Conservation (phyloP, 345 rosid genomes). For the Ailanthus altissimus region DNA sequence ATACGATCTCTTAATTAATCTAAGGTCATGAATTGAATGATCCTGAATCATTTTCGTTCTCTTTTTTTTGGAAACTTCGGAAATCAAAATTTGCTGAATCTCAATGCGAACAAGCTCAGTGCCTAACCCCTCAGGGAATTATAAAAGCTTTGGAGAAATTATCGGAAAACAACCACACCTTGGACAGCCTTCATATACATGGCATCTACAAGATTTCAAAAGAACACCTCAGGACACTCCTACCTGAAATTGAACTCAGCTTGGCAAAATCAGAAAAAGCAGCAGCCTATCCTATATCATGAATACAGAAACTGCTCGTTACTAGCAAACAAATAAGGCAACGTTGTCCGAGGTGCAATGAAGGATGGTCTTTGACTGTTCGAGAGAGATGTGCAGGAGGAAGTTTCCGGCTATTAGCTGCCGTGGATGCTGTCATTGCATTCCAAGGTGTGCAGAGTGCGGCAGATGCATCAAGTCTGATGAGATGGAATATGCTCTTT, state of each 20-base stretch:
- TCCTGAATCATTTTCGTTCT: background rate
- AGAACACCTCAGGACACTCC: conserved; percentile 46
- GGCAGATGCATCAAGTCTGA: conserved; percentile 45
- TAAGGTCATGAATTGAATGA: background rate
- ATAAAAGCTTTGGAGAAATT: conserved; percentile 53
- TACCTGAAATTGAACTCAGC: conserved; percentile 30
- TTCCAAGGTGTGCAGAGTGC: conserved; percentile 71
- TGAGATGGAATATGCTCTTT: conserved; percentile 53
- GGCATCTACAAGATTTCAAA: conserved; percentile 54
- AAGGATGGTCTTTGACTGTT: conserved; percentile 58
- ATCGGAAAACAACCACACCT: conserved; percentile 29
- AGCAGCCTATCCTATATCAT: conserved; percentile 29
- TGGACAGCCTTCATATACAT: conserved; percentile 46
- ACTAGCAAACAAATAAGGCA: background rate
- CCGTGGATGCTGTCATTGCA: conserved; percentile 57
- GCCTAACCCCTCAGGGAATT: conserved; percentile 69
- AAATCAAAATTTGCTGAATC: background rate
- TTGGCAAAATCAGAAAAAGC: conserved; percentile 13
- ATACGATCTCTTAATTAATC: background rate
- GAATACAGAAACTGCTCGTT: conserved; percentile 13
- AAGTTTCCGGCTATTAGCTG: background rate
- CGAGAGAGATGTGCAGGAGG: conserved; percentile 45
- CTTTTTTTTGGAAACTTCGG: background rate
- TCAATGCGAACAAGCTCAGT: background rate
- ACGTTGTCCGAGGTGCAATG: conserved; percentile 61